phyloP scores from a whole-genome alignment of 2,329 filamentous ascomycete species.

The Pseudogymnoascus pannorum region DNA sequence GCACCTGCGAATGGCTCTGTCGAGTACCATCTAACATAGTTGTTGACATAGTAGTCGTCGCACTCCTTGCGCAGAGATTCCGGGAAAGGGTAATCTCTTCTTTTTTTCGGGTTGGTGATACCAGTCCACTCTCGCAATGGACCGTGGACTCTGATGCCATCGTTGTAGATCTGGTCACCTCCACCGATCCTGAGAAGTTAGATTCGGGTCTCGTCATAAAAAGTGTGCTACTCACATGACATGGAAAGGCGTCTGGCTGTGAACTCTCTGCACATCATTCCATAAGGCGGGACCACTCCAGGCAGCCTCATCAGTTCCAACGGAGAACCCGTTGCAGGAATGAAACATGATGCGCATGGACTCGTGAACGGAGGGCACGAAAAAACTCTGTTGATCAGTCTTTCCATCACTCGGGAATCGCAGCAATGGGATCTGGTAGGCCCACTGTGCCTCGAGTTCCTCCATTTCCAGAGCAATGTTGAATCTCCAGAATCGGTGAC shows the following conservation, averaged over 20 bases:
- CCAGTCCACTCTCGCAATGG: conserved; percentile 77
- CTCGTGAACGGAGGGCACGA: conserved; percentile 72
- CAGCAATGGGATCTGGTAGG: conserved; percentile 66
- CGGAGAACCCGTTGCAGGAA: conserved; percentile 93
- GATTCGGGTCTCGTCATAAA: conserved; percentile 42
- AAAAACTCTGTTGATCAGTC: conserved; percentile 63
- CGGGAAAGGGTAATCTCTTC: conserved; percentile 70
- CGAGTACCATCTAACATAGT: conserved; percentile 79
- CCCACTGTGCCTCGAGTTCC: conserved; percentile 63
- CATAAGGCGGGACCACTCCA: conserved; percentile 90
- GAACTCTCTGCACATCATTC: conserved; percentile 83
- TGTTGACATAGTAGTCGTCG: conserved; percentile 84
- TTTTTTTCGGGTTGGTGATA: conserved; percentile 75
- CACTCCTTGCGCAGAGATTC: conserved; percentile 72
- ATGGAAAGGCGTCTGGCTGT: conserved; percentile 77
- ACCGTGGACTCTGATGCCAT: conserved; percentile 78
- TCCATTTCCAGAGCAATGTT: conserved; percentile 71
- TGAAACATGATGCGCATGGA: conserved; percentile 99
- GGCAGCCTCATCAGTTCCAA: conserved; percentile 74
- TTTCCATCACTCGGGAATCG: conserved; percentile 51
- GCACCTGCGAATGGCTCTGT: conserved; percentile 78
- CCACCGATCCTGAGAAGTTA: conserved; percentile 63
- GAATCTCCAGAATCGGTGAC: conserved; percentile 90
- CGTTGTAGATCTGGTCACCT: conserved; percentile 95
- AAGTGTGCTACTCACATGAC: conserved; percentile 62